Evolutionary conservation across 306 rosid species (phyloP).

Genomic region (Betula pendula): DNA sequence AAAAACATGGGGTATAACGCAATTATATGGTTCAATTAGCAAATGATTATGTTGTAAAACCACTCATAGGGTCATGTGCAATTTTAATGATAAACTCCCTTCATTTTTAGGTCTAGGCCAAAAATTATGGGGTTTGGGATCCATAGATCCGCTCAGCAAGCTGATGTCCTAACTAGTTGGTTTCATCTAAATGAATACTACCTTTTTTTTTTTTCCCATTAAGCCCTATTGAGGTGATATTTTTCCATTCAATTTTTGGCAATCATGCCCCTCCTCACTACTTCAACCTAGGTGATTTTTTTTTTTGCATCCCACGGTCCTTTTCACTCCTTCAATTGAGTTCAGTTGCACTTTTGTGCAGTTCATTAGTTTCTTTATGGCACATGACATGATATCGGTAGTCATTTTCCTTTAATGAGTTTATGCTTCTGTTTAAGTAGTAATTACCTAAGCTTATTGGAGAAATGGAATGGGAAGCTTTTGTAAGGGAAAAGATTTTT

Average conservation of each 20-base stretch:
- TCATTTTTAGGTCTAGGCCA: no score
- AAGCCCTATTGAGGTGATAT: not conserved
- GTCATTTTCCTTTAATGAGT: not conserved
- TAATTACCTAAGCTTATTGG: not conserved
- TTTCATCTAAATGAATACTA: not conserved
- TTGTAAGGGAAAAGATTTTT: no score
- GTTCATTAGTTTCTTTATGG: not conserved
- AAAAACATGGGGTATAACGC: not conserved
- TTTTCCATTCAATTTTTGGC: not conserved
- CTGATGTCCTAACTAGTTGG: not conserved
- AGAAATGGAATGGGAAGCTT: not conserved
- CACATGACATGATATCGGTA: not conserved
- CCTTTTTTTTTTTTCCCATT: not conserved
- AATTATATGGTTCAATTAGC: not conserved
- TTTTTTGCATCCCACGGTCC: not conserved
- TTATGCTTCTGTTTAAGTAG: not conserved
- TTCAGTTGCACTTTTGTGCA: not conserved
- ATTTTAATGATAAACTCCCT: not conserved
- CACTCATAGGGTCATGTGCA: not conserved
- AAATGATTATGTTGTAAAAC: not conserved
- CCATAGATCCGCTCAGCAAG: not conserved
- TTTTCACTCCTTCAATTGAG: not conserved
- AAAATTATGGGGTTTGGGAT: no score
- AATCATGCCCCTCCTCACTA: not conserved
- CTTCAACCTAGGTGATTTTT: not conserved